Percentiles rank a stretch among this genome's conserved stretches.
These are phyloP conservation scores for Ottelia alismoides DNA, from an alignment of 106 monocot species.

Conservation along the genomic window DNA sequence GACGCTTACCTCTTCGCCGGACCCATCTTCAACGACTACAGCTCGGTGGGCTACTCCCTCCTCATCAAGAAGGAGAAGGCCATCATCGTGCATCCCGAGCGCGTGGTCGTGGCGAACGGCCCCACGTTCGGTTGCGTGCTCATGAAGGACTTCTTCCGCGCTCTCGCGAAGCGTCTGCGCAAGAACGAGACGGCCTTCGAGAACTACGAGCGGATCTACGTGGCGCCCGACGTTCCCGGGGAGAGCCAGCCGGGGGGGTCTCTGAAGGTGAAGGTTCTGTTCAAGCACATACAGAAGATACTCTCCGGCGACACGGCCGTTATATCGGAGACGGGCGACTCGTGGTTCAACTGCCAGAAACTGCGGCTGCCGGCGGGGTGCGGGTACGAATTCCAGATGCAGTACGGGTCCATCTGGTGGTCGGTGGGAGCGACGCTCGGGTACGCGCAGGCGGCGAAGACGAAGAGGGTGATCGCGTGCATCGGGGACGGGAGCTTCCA, in stretches of 20 bases:
- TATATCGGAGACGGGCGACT: slow-evolving; percentile 35
- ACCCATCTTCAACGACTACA: too few relatives aligned
- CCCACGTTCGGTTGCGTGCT: slow-evolving; percentile 36
- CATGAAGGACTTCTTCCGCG: slow-evolving; percentile 27
- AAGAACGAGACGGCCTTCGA: slow-evolving; percentile 14
- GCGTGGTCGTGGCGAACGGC: slow-evolving; percentile 22
- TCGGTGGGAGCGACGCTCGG: too few relatives aligned
- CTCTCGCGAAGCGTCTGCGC: slow-evolving; percentile 6
- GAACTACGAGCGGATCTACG: slow-evolving; percentile 25
- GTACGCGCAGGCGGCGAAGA: too few relatives aligned
- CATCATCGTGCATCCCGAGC: slow-evolving; percentile 24
- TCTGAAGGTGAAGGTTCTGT: slow-evolving; percentile 26
- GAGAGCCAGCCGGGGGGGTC: slow-evolving; percentile 16
- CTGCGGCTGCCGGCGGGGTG: too few relatives aligned
- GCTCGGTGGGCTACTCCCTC: too few relatives aligned
- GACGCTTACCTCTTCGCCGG: too few relatives aligned
- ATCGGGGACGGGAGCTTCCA: too few relatives aligned
- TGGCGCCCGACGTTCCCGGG: slow-evolving; percentile 10
- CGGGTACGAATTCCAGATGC: too few relatives aligned
- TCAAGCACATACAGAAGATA: slow-evolving; percentile 27
- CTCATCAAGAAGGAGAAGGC: too few relatives aligned
- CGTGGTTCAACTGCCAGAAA: slow-evolving; percentile 45
- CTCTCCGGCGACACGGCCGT: slow-evolving; percentile 22
- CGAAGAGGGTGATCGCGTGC: too few relatives aligned
- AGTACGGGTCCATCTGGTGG: too few relatives aligned